Conservation (phyloP, 805 yeast genomes). For the Zygoascus tannicola region DNA sequence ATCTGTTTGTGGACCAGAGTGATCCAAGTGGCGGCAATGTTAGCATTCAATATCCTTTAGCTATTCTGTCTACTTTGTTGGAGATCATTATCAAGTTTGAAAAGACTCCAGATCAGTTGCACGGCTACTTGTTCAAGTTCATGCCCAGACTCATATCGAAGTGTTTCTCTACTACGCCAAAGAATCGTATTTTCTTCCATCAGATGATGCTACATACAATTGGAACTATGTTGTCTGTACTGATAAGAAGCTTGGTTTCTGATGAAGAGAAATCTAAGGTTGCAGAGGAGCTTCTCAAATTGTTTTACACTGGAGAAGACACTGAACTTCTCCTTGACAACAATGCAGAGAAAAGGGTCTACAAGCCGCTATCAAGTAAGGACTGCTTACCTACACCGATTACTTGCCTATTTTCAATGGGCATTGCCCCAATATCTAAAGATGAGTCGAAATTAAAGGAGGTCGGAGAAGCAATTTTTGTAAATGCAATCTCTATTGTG, state of each 20-base stretch:
- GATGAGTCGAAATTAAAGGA: not conserved
- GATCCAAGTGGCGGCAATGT: not conserved
- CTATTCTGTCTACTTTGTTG: constrained; percentile 23
- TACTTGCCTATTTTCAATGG: not conserved
- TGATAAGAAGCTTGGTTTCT: not conserved
- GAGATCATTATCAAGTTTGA: constrained; percentile 19
- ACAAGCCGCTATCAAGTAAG: not conserved
- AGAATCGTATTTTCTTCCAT: not conserved
- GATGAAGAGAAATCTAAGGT: not conserved
- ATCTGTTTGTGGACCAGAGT: constrained; percentile 12
- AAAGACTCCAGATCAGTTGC: not conserved
- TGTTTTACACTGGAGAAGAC: constrained; percentile 4
- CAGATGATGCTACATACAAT: not conserved
- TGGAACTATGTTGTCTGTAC: not conserved
- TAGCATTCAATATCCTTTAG: constrained; percentile 14
- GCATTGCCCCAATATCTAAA: not conserved
- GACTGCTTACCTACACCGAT: not conserved
- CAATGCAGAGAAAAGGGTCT: not conserved
- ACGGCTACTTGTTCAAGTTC: constrained; percentile 13
- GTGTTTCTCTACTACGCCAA: constrained; percentile 5
- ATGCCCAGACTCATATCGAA: constrained; percentile 16
- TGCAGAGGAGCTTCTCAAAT: constrained; percentile 4
- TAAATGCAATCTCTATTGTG: constrained; percentile 13
- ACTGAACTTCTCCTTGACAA: not conserved
- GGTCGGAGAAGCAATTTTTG: not conserved